Conservation (phyloP, 208 protist species). For the Wallacemonas sp. region DNA sequence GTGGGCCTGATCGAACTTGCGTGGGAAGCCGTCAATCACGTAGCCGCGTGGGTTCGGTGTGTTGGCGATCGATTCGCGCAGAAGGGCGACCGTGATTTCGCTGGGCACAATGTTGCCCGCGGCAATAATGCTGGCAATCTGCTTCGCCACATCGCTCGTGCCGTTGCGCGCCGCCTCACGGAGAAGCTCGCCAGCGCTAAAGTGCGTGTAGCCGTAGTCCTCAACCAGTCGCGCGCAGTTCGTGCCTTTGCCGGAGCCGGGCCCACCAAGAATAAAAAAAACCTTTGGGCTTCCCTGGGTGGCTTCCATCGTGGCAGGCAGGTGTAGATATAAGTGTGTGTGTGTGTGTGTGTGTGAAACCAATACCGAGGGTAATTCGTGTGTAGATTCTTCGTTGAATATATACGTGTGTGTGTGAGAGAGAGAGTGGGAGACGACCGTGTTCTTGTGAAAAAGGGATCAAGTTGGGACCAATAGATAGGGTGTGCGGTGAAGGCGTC, state of each 20-base stretch:
- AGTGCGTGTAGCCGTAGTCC: slow-evolving; percentile 86
- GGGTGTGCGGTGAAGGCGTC: no score
- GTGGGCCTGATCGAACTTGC: slow-evolving; percentile 78
- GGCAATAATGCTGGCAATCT: slow-evolving; percentile 66
- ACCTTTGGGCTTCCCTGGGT: slow-evolving; percentile 37
- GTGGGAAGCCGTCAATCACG: slow-evolving; percentile 89
- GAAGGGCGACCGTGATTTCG: slow-evolving; percentile 86
- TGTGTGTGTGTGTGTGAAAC: no score
- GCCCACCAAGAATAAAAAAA: slow-evolving; percentile 88
- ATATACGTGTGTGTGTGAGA: no score
- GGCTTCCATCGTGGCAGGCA: slow-evolving; percentile 1
- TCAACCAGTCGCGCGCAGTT: slow-evolving; percentile 70
- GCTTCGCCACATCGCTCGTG: slow-evolving; percentile 66
- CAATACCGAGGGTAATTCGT: no score
- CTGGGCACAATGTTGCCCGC: slow-evolving; percentile 80
- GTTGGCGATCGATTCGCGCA: slow-evolving; percentile 59
- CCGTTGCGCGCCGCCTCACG: slow-evolving; percentile 60
- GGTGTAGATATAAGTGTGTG: no score
- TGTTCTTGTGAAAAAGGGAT: no score
- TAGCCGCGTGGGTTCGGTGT: slow-evolving; percentile 69
- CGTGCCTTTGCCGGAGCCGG: slow-evolving; percentile 86
- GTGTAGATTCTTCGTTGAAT: no score
- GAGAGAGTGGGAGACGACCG: no score
- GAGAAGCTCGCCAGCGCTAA: slow-evolving; percentile 83
- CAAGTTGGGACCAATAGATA: no score